Percentiles rank a stretch among this genome's conserved stretches.
Conservation (phyloP, 2,329 filamentous ascomycete genomes). For the Peltaster fructicola region DNA sequence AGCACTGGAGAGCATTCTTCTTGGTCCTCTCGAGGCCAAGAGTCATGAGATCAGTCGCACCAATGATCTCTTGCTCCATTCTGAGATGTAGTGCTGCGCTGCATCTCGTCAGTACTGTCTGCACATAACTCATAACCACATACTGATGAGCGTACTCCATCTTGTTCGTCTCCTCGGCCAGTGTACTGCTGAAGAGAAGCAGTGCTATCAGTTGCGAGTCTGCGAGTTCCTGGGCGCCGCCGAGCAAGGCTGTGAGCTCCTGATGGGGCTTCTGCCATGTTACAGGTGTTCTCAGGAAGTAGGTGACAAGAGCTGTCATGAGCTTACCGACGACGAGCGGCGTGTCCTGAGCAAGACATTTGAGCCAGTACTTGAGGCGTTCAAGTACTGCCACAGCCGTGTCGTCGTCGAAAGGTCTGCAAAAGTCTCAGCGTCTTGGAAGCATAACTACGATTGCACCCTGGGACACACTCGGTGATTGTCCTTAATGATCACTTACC, state of each 20-base stretch:
- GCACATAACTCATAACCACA: conserved; percentile 26
- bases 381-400: conserved; percentile 42
- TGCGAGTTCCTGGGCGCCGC: conserved; percentile 20
- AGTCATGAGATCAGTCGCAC: conserved; percentile 2
- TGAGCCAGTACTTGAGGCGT: conserved; percentile 45
- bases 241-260: conserved; percentile 17
- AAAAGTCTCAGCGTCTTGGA: no score
- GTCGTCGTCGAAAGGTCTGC: conserved; percentile 35
- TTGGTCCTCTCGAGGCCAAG: conserved; percentile 5
- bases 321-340: conserved; percentile 54
- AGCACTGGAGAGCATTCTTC: conserved; percentile 18
- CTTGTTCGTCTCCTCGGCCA: conserved; percentile 52
- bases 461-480: background rate
- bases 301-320: conserved; percentile 58
- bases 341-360: conserved; percentile 34
- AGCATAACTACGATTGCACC: conserved; percentile 1
- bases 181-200: conserved; percentile 45
- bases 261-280: conserved; percentile 37
- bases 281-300: conserved; percentile 52
- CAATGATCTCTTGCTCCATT: conserved; percentile 3
- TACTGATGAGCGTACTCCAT: conserved; percentile 36
- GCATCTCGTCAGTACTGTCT: no score
- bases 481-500: no score
- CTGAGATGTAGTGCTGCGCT: no score
- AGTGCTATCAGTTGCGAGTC: conserved; percentile 37